Conservation (phyloP, 192 early-diverging fungal genomes). For the Funneliformis geosporum region DNA sequence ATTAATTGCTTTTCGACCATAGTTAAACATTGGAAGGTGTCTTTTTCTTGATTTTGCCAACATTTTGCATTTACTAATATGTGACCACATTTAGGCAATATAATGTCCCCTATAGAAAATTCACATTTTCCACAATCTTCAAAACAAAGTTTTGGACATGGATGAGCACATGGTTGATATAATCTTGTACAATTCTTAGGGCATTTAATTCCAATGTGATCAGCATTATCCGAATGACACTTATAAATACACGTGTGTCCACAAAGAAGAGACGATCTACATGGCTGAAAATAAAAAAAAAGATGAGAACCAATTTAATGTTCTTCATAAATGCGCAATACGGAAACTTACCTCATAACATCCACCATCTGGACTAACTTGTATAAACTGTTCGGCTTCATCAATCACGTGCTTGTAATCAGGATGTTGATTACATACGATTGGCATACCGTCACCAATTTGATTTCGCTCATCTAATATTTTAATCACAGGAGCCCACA, state of each 20-base stretch:
- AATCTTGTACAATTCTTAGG: conserved; percentile 46
- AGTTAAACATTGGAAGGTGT: neutral
- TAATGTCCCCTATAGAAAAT: conserved; percentile 29
- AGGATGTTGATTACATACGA: conserved; percentile 53
- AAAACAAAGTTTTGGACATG: conserved; percentile 48
- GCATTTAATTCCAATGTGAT: conserved; percentile 46
- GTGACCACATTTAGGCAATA: conserved; percentile 35
- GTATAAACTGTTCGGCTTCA: conserved; percentile 34
- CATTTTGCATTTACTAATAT: conserved; percentile 31
- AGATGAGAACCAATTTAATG: too few relatives aligned
- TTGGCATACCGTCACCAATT: conserved; percentile 45
- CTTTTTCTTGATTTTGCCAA: conserved; percentile 25
- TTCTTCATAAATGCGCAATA: too few relatives aligned
- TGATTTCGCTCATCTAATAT: conserved; percentile 34
- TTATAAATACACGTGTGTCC: conserved; percentile 53
- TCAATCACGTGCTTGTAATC: conserved; percentile 34
- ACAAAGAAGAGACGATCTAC: conserved; percentile 45
- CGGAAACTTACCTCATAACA: conserved; percentile 32
- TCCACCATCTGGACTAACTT: conserved; percentile 54
- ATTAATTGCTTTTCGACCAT: conserved; percentile 34
- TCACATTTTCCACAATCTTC: conserved; percentile 50
- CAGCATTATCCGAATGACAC: conserved; percentile 30
- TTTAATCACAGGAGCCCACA: conserved; percentile 50
- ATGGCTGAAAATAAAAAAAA: conserved; percentile 23
- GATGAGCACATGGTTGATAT: conserved; percentile 43